A percentile compares a stretch with the other conserved stretches of the same genome.
phyloP scores from a whole-genome alignment of 139 green algal genomes.

The Deuterostichococcus epilithicus region DNA sequence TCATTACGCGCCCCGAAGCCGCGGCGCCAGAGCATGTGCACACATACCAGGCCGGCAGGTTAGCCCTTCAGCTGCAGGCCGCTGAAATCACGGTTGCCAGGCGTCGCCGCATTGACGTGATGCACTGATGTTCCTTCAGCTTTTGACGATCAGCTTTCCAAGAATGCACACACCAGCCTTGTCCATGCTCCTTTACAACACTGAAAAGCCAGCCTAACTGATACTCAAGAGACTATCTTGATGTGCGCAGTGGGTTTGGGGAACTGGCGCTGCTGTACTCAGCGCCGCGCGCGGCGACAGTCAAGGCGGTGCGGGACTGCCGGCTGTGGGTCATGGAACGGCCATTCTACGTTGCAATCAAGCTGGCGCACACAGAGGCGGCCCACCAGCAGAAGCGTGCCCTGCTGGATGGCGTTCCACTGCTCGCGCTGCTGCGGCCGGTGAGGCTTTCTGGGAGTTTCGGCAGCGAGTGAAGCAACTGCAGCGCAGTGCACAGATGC shows the following conservation, averaged over 20 bases:
- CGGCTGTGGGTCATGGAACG: slow-evolving; percentile 81
- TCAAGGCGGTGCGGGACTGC: slow-evolving; percentile 59
- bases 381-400: slow-evolving; percentile 47
- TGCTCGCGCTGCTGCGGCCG: slow-evolving; percentile 60
- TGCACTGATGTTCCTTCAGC: no score
- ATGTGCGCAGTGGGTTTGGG: slow-evolving; percentile 69
- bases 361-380: slow-evolving; percentile 59
- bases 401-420: slow-evolving; percentile 59
- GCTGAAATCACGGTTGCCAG: no score
- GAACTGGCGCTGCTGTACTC: slow-evolving; percentile 92
- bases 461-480: background rate
- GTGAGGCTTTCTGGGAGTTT: slow-evolving; percentile 6
- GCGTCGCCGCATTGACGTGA: no score
- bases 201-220: no score
- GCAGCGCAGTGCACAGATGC: background rate
- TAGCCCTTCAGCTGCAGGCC: no score
- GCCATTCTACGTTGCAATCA: slow-evolving; percentile 73
- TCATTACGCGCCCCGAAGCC: slow-evolving; percentile 14
- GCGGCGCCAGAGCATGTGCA: slow-evolving; percentile 29
- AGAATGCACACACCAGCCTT: background rate
- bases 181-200: background rate
- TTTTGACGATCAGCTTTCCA: no score
- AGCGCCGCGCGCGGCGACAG: slow-evolving; percentile 80
- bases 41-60: slow-evolving; percentile 39
- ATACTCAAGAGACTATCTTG: no score